Evolutionary conservation across 2,329 filamentous ascomycete species (phyloP).

Genomic region (Pseudogymnoascus sp.): DNA sequence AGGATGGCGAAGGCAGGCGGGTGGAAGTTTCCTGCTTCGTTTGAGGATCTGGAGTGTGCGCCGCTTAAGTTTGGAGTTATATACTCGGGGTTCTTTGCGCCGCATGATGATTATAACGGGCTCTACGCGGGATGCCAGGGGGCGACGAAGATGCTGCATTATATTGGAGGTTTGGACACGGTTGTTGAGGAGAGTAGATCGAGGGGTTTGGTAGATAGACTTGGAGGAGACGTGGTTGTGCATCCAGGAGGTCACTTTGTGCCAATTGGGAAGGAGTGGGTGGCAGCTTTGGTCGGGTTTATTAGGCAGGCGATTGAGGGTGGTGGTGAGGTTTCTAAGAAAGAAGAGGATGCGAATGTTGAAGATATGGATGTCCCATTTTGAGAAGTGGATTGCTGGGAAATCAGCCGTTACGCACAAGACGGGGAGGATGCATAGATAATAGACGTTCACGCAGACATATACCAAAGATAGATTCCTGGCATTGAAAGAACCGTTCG

Average conservation of each 20-base stretch:
- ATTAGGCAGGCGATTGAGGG: constrained; percentile 41
- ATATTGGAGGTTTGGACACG: constrained; percentile 75
- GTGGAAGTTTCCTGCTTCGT: constrained; percentile 45
- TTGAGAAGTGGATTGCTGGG: constrained; percentile 23
- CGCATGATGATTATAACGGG: constrained; percentile 53
- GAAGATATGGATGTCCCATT: constrained; percentile 66
- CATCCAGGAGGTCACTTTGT: constrained; percentile 82
- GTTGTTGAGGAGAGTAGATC: constrained; percentile 76
- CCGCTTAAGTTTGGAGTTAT: constrained; percentile 63
- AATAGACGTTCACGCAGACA: constrained; percentile 12
- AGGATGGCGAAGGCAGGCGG: constrained; percentile 42
- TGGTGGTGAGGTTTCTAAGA: constrained; percentile 18
- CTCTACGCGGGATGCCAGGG: constrained; percentile 67
- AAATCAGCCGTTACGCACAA: constrained; percentile 11
- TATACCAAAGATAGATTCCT: constrained; percentile 13
- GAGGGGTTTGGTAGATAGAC: constrained; percentile 56
- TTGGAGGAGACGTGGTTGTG: constrained; percentile 53
- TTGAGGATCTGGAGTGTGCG: constrained; percentile 35
- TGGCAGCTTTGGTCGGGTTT: constrained; percentile 67
- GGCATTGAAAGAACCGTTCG: constrained; percentile 22
- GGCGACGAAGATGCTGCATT: constrained; percentile 70
- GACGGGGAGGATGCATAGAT: constrained; percentile 19
- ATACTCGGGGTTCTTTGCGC: constrained; percentile 71
- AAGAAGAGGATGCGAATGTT: constrained; percentile 46
- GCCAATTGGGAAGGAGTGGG: constrained; percentile 74